Evolutionary conservation across 202 grass and related monocot genomes (phyloP), one percentile per base, ranked within the genome.

Genomic region (Elaeis oleifera): DNA sequence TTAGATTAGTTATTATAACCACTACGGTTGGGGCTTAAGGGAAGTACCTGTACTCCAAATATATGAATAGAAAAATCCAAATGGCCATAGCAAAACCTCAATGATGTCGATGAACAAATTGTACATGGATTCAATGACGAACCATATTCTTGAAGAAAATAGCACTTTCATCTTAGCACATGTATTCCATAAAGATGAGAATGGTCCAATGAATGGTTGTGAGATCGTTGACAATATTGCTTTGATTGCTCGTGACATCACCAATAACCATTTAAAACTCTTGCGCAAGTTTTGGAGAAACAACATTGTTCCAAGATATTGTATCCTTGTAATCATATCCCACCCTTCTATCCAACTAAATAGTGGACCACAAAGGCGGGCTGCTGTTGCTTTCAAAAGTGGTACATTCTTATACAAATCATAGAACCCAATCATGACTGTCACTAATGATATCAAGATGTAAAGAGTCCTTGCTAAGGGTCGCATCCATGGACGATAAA

Each of bases 321-420:
- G 83, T n/a, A 99, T 65, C 71, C 94, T 76, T 56, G 94, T 84
- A 56, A 89, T 81, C 94, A 99, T 99, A 62, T 99, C 94, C 94
- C 88, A 94, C 44, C 82, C 85, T 76, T 99, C 88, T 78, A 94
- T 94, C 94, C 94, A 89, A 66, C 84, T 78, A 81, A 99, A 92
- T 67, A 94, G 83, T 21, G 94, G 94, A n/a, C 94, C 94, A 67
- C 89, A 99, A 23, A 99, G 74, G 72, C 83, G 84, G 64, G 88
- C 89, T 49, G 85, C 79, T 61, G 94, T 94, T 50, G 77, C 85
- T 59, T 94, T 99, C 51, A 99, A 77, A 82, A 99, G 75, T 3
- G 94, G 94, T 17, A 99, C 94, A 82, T 99, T 92, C 74, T 99
- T 99, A 75, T 92, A 99, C 22, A 99, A 79, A 52, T 99, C 94